phyloP scores from a whole-genome alignment of 768 basidiomycete species.

The Mycena floridula region DNA sequence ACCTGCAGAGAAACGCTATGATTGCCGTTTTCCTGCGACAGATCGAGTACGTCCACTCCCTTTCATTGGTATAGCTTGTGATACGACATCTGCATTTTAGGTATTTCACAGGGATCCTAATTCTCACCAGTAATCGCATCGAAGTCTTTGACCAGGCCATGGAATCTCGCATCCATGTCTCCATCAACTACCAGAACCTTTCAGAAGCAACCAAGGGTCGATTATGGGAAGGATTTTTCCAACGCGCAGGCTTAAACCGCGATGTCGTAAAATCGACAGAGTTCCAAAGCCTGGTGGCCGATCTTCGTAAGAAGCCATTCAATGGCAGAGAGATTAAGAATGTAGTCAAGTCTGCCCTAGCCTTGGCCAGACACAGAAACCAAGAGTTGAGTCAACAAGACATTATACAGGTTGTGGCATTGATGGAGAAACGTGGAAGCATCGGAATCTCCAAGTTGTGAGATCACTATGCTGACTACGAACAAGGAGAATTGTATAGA shows the following conservation, averaged over 20 bases:
- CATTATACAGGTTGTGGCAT: no score
- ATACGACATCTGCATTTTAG: not conserved
- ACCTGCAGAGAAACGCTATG: conserved; percentile 10
- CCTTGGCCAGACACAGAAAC: not conserved
- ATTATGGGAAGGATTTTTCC: not conserved
- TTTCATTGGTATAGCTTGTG: not conserved
- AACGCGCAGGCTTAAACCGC: no score
- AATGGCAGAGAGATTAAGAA: not conserved
- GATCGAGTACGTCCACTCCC: conserved; percentile 1
- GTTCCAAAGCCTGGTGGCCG: not conserved
- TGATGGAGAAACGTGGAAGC: no score
- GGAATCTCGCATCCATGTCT: conserved; percentile 1
- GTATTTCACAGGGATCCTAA: conserved; percentile 2
- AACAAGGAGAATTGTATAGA: no score
- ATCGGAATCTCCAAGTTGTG: no score
- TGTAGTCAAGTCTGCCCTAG: not conserved
- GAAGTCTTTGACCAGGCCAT: conserved; percentile 4
- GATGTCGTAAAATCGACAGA: no score
- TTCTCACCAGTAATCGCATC: conserved; percentile 4
- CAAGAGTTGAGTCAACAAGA: no score
- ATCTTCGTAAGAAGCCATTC: not conserved
- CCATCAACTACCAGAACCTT: not conserved
- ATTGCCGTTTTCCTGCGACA: conserved; percentile 9
- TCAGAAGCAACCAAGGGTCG: not conserved
- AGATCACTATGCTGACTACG: no score